Evolutionary conservation across 345 rosid species (phyloP), one percentile per base, ranked within the genome.

Genomic region (Camelina laxa): DNA sequence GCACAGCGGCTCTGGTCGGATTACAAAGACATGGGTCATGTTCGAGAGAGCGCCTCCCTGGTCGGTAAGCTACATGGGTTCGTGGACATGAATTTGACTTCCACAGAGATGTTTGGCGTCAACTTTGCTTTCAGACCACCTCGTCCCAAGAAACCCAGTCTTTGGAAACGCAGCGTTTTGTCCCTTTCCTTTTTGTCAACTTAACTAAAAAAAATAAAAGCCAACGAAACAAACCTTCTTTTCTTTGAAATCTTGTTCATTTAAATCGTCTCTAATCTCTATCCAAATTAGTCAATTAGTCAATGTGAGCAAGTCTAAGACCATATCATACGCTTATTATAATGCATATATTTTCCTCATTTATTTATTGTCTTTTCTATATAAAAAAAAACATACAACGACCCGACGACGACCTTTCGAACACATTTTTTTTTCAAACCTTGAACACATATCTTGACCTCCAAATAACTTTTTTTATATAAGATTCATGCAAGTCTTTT

Each of bases 21-120:
- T 80, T 65, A 79, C 27, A 67, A 69, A 24, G 88, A 87, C 80
- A 77, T 83, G 89, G 77, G 82, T 49, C 93, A 92, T 36, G 48
- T 87, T 17, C 59, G 79, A 11, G 86, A 89, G 77, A 92, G 98
- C 54, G 93, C 98, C 49, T 35, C 83, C 54, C 67, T 83, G 11
- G 83, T 92, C 2, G 87, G 86, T 14, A 89, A 80, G 84, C 80
- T 92, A 62, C 75, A 87, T 64, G 88, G 86, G 36, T 79, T 79
- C 68, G 73, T 57, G 44, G 85, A 79, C 74, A 80, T 71, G 20
- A 83, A 73, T 11, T 51, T 73, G 66, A 64, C 79, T 22, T 80
- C 72, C 33, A 79, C 73, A 50, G 88, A 80, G 71, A 79, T 82
- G 76, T 80, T 79, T 50, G 83, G 85, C 1, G 78, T 84, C 61